Percentiles rank a stretch among this genome's conserved stretches.
These are phyloP conservation scores for Rhizoclosmatium globosum DNA, from an alignment of 192 early-diverging fungal species.

Conservation along the genomic window DNA sequence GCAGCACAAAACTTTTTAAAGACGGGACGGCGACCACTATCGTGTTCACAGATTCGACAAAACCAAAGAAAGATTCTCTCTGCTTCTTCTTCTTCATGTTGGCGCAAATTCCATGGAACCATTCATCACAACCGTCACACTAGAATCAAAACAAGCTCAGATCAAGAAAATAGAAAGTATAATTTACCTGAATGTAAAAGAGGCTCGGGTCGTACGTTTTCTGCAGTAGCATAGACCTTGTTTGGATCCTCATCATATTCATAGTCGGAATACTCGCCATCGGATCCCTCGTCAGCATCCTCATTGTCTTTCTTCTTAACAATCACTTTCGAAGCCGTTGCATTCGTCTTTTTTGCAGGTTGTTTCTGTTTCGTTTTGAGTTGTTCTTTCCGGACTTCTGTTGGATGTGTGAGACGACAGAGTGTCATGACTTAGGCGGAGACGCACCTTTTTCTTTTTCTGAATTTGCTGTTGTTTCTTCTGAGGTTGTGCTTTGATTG, in stretches of 20 bases:
- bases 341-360: neutral
- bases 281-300: neutral
- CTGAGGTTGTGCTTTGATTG: neutral
- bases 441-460: neutral
- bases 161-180: neutral
- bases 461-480: neutral
- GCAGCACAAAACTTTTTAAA: conserved; percentile 36
- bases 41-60: conserved; percentile 36
- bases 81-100: conserved; percentile 37
- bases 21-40: conserved; percentile 29
- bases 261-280: neutral
- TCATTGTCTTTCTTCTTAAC: neutral
- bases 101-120: conserved; percentile 42
- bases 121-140: conserved; percentile 43
- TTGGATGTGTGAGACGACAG: neutral
- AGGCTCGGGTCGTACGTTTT: conserved; percentile 22
- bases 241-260: conserved; percentile 32
- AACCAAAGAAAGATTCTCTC: conserved; percentile 41
- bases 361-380: neutral
- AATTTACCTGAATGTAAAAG: conserved; percentile 39
- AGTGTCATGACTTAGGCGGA: neutral
- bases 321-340: neutral
- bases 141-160: neutral
- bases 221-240: conserved; percentile 40
- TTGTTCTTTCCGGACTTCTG: neutral